phyloP scores from a whole-genome alignment of 176 grass and related monocot genomes.

The Rhynchospora breviuscula region DNA sequence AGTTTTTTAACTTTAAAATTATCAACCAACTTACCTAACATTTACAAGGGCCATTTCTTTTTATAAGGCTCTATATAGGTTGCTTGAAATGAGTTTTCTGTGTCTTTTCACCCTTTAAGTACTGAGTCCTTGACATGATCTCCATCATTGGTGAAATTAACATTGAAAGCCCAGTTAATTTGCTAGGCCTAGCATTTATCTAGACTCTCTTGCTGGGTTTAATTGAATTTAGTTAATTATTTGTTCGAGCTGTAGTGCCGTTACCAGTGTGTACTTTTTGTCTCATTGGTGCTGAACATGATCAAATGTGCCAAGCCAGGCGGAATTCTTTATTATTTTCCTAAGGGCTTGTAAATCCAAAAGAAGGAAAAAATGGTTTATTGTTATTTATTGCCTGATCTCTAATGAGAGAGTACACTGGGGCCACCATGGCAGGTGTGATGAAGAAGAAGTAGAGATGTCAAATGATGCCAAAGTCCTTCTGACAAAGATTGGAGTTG shows the following conservation, averaged over 20 bases:
- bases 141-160: background rate
- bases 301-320: background rate
- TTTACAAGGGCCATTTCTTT: background rate
- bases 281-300: background rate
- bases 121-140: background rate
- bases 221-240: background rate
- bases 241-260: background rate
- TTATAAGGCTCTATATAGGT: background rate
- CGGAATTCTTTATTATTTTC: background rate
- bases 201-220: background rate
- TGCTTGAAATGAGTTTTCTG: background rate
- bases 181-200: background rate
- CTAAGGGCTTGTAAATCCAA: too few species aligned
- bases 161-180: background rate
- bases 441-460: conserved; percentile 89
- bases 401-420: background rate
- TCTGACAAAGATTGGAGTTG: conserved; percentile 79
- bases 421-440: conserved; percentile 19
- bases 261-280: background rate
- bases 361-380: background rate
- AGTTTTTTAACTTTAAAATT: background rate
- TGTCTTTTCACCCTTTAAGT: background rate
- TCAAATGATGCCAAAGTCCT: conserved; percentile 65
- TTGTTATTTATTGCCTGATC: background rate
- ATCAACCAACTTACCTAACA: background rate